These are phyloP conservation scores for Rosa hybrid DNA, from an alignment of 331 rosid species.

Conservation along the genomic window DNA sequence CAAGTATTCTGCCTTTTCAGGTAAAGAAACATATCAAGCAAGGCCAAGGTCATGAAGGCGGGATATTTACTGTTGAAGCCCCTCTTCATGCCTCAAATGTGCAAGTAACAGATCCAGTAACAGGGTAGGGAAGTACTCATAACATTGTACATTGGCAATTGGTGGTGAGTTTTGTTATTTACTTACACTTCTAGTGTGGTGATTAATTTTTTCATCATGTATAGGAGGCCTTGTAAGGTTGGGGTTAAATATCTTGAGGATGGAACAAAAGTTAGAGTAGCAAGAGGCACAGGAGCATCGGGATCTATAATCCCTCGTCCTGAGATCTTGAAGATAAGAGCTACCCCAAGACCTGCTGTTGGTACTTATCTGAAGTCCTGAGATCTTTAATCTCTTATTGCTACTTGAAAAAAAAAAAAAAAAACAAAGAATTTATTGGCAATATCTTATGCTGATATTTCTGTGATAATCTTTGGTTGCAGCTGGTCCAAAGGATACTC, in stretches of 20 bases:
- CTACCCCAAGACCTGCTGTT: constrained; percentile 73
- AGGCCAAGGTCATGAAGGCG: constrained; percentile 97
- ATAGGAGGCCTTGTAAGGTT: constrained; percentile 84
- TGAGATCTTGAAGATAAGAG: constrained; percentile 79
- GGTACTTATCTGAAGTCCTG: constrained; percentile 45
- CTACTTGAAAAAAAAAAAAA: not conserved
- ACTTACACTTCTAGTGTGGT: not conserved
- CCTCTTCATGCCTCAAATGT: constrained; percentile 87
- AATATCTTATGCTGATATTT: not conserved
- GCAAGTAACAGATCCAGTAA: constrained; percentile 82
- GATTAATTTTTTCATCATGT: constrained; percentile 12
- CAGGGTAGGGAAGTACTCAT: constrained; percentile 48
- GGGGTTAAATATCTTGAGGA: constrained; percentile 86
- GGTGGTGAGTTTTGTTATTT: not conserved
- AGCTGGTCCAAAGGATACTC: constrained; percentile 84
- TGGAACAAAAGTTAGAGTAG: constrained; percentile 87
- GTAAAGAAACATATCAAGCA: constrained; percentile 91
- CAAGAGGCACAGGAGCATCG: constrained; percentile 83
- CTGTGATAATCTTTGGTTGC: constrained; percentile 28
- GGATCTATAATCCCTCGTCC: constrained; percentile 87
- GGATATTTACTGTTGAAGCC: constrained; percentile 87
- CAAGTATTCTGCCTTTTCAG: constrained; percentile 34
- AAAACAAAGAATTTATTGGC: not conserved
- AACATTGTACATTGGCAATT: not conserved
- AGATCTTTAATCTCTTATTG: not conserved